Percentiles rank a stretch among this genome's conserved stretches.
Conservation (phyloP, 78 protist genomes). For the Thecamonas trahens region DNA sequence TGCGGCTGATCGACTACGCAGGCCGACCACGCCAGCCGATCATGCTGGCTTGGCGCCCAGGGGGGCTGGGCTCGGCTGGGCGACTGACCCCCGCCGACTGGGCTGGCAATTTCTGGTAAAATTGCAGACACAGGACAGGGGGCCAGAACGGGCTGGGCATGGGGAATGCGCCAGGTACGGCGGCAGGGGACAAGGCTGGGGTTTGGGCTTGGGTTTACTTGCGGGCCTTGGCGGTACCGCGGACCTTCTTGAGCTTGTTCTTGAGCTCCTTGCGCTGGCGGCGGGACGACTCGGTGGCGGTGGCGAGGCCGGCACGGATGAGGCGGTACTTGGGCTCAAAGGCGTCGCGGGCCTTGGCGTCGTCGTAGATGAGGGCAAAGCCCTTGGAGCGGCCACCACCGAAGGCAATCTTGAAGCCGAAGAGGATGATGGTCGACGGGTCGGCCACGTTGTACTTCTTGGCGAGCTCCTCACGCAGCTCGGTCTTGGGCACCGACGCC, state of each 20-base stretch:
- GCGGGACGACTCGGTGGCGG: conserved; percentile 35
- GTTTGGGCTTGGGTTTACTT: too few relatives aligned
- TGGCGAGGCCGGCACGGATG: conserved; percentile 49
- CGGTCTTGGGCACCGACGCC: conserved; percentile 76
- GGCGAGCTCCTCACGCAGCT: conserved; percentile 78
- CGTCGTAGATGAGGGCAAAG: conserved; percentile 93
- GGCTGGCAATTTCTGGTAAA: too few relatives aligned
- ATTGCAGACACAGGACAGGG: too few relatives aligned
- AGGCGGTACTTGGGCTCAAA: conserved; percentile 87
- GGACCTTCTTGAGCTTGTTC: conserved; percentile 90
- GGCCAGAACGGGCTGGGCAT: too few relatives aligned
- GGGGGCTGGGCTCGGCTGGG: too few relatives aligned
- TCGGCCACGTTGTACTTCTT: conserved; percentile 83
- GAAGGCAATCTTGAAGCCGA: conserved; percentile 87
- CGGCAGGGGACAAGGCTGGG: too few relatives aligned
- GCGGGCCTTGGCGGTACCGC: conserved; percentile 64
- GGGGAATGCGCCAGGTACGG: too few relatives aligned
- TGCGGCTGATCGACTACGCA: too few relatives aligned
- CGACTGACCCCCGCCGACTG: too few relatives aligned
- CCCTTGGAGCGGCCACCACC: conserved; percentile 95
- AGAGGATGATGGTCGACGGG: conserved; percentile 59
- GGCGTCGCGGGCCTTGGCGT: conserved; percentile 66
- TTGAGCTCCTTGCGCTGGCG: conserved; percentile 91
- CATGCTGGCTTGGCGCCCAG: too few relatives aligned
- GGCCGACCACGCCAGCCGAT: too few relatives aligned